These are phyloP conservation scores for Lotmaria passim DNA, from an alignment of 208 protist genomes.

Conservation along the genomic window DNA sequence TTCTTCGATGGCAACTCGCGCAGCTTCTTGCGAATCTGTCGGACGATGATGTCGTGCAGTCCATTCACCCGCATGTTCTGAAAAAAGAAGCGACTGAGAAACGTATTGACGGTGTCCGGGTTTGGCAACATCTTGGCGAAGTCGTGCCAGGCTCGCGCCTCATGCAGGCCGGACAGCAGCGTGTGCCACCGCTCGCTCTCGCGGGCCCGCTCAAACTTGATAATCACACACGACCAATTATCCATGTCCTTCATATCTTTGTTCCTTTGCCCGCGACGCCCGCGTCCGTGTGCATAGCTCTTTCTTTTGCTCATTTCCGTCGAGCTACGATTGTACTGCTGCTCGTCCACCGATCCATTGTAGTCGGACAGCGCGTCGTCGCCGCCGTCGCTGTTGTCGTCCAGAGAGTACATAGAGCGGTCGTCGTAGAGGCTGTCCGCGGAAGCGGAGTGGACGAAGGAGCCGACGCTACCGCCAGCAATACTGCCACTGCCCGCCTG, in stretches of 20 bases:
- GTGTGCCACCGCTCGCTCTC: slow-evolving; percentile 78
- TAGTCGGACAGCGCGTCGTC: not conserved
- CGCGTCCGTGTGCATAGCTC: not conserved
- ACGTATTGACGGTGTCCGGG: slow-evolving; percentile 71
- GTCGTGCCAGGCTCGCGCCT: slow-evolving; percentile 64
- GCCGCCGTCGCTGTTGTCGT: slow-evolving; percentile 1
- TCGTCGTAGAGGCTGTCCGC: slow-evolving; percentile 9
- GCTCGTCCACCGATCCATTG: not conserved
- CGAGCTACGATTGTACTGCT: not conserved
- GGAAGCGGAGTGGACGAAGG: not conserved
- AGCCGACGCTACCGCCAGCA: not conserved
- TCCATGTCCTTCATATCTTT: slow-evolving; percentile 27
- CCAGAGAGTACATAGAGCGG: not conserved
- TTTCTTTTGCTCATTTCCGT: not conserved
- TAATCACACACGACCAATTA: slow-evolving; percentile 46
- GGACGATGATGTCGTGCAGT: slow-evolving; percentile 49
- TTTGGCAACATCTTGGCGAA: slow-evolving; percentile 68
- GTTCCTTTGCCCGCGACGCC: not conserved
- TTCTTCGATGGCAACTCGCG: slow-evolving; percentile 62
- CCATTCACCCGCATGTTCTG: slow-evolving; percentile 71
- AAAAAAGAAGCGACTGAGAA: slow-evolving; percentile 79
- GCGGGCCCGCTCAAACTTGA: slow-evolving; percentile 66
- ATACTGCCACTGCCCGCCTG: not conserved
- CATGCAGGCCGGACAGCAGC: slow-evolving; percentile 48
- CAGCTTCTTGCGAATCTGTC: slow-evolving; percentile 70